These are phyloP conservation scores for Beauveria sp. DNA, from an alignment of 2,329 filamentous ascomycete species.

Conservation along the genomic window DNA sequence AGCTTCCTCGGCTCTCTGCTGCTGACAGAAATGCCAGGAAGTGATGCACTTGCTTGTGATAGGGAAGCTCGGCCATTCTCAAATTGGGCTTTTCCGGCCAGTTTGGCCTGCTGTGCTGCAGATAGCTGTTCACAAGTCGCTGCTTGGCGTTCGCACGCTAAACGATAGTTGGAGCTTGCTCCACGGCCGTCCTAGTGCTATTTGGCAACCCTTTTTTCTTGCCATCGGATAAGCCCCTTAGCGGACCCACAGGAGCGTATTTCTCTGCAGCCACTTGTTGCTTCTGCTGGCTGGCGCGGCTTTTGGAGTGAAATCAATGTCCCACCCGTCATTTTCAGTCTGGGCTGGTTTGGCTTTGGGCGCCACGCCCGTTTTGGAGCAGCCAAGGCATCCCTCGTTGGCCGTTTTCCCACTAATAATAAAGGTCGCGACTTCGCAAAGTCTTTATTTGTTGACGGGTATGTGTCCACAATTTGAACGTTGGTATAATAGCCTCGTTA, in stretches of 20 bases:
- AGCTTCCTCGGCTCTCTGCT: neutral
- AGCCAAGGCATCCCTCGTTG: neutral
- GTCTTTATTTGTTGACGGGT: neutral
- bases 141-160: neutral
- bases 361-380: conserved; percentile 10
- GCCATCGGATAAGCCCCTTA: conserved; percentile 11
- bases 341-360: neutral
- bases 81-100: neutral
- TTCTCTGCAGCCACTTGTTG: conserved; percentile 4
- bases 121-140: neutral
- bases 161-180: neutral
- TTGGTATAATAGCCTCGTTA: neutral
- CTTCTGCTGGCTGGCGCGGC: conserved; percentile 1
- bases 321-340: neutral
- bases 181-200: neutral
- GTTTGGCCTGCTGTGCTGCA: neutral
- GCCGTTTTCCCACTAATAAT: neutral
- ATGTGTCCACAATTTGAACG: neutral
- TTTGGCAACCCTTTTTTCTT: conserved; percentile 1
- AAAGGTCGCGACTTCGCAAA: neutral
- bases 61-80: neutral
- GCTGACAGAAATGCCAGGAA: neutral
- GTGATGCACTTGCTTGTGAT: neutral
- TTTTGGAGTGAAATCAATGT: neutral
- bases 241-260: conserved; percentile 2